Percentiles rank a stretch among this genome's conserved stretches.
phyloP scores from a whole-genome alignment of 139 green algal species.

The Micromonas commoda region DNA sequence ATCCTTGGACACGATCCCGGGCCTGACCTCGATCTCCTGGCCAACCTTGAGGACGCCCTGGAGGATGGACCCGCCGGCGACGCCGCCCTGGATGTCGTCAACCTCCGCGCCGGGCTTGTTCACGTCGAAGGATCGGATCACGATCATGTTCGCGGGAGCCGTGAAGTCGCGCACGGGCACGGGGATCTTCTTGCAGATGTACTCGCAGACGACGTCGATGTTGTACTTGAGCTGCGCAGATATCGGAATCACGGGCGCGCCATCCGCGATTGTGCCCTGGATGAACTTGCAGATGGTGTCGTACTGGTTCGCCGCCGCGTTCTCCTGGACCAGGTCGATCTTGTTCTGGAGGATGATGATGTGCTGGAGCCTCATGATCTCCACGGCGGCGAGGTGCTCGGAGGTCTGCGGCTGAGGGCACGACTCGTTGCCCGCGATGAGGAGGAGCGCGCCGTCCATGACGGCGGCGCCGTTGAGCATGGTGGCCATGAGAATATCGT shows the following conservation, averaged over 20 bases:
- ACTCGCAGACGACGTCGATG: conserved; percentile 97
- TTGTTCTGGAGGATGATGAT: conserved; percentile 94
- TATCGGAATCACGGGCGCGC: conserved; percentile 92
- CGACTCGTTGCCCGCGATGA: conserved; percentile 96
- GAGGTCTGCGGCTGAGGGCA: conserved; percentile 97
- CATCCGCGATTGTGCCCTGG: conserved; percentile 91
- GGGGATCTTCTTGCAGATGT: conserved; percentile 82
- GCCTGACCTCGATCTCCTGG: conserved; percentile 93
- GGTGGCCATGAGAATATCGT: conserved; percentile 99
- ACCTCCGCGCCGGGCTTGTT: conserved; percentile 97
- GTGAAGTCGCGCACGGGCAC: conserved; percentile 79
- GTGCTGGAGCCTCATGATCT: conserved; percentile 96
- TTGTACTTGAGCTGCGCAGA: conserved; percentile 99
- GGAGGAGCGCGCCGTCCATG: conserved; percentile 97
- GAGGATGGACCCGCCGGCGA: conserved; percentile 93
- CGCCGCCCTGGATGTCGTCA: conserved; percentile 91
- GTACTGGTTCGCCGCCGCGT: conserved; percentile 81
- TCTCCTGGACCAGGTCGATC: conserved; percentile 90
- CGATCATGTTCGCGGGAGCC: conserved; percentile 96
- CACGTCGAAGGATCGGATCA: conserved; percentile 99
- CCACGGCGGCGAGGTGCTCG: conserved; percentile 94
- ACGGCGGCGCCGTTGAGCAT: conserved; percentile 99
- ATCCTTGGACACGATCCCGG: conserved; percentile 97
- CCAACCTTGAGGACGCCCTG: conserved; percentile 82
- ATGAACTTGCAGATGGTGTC: conserved; percentile 93